Percentiles rank a stretch among this genome's conserved stretches.
phyloP scores from a whole-genome alignment of 106 monocot genomes.

The Dendrobium officinale region DNA sequence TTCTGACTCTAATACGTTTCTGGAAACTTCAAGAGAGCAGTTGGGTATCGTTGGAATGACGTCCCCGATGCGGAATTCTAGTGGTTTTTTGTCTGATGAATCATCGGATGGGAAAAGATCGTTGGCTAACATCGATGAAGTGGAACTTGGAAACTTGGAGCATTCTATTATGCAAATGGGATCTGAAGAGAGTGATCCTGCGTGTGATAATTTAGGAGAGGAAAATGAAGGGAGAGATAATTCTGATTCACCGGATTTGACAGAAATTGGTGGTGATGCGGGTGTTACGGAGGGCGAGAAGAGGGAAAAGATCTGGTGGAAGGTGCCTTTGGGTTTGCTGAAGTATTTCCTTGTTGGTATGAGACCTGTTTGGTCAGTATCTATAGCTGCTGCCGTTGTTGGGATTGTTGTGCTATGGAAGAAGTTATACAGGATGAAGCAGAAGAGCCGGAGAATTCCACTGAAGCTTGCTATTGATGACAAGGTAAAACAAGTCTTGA shows the following conservation, averaged over 20 bases:
- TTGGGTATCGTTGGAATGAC: neutral
- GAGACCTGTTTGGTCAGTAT: slow-evolving; percentile 41
- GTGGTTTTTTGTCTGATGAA: slow-evolving; percentile 11
- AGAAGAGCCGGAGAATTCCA: slow-evolving; percentile 13
- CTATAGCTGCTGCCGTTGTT: slow-evolving; percentile 27
- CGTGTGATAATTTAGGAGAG: neutral
- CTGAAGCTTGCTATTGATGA: slow-evolving; percentile 26
- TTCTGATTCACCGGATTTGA: neutral
- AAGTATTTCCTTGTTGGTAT: slow-evolving; percentile 29
- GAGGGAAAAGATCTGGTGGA: slow-evolving; percentile 31
- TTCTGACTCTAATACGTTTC: slow-evolving; percentile 9
- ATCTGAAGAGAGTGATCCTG: neutral
- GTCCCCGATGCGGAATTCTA: neutral
- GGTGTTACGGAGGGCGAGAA: slow-evolving; percentile 15
- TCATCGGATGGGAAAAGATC: slow-evolving; percentile 1
- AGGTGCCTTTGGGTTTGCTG: slow-evolving; percentile 29
- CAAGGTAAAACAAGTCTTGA: slow-evolving; percentile 28
- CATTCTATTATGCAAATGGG: slow-evolving; percentile 1
- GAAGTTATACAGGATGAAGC: slow-evolving; percentile 39
- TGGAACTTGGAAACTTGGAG: neutral
- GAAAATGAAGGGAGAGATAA: neutral
- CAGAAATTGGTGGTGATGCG: neutral
- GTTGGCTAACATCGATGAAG: neutral
- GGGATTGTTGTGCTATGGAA: slow-evolving; percentile 30
- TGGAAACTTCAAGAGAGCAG: neutral